These are phyloP conservation scores for Candida pseudoviswanathii DNA, from an alignment of 1,139 yeast species.

Conservation along the genomic window DNA sequence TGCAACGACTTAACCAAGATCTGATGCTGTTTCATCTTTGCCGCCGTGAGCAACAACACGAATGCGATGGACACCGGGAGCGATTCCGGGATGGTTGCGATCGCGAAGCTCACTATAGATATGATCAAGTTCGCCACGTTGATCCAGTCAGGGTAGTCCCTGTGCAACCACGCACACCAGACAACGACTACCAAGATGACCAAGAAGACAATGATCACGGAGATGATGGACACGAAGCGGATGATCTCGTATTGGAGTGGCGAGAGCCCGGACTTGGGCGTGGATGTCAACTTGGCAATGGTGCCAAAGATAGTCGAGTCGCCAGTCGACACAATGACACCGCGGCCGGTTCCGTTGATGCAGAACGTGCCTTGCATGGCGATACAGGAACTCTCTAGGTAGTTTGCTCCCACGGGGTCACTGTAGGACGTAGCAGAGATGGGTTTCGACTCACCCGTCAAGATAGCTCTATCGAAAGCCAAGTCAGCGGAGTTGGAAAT, in stretches of 20 bases:
- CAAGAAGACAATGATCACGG: conserved; percentile 24
- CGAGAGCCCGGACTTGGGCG: conserved; percentile 31
- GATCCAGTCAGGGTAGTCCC: conserved; percentile 34
- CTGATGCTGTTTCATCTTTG: conserved; percentile 29
- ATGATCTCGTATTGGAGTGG: conserved; percentile 36
- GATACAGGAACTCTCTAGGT: conserved; percentile 44
- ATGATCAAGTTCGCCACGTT: conserved; percentile 34
- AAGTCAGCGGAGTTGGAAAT: conserved; percentile 27
- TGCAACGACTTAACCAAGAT: conserved; percentile 34
- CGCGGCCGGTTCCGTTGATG: conserved; percentile 32
- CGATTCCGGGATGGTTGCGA: conserved; percentile 40
- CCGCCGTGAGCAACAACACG: conserved; percentile 34
- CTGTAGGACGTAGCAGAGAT: conserved; percentile 22
- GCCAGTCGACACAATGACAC: conserved; percentile 35
- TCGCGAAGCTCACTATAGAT: conserved; percentile 35
- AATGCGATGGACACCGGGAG: conserved; percentile 39
- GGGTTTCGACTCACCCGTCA: conserved; percentile 39
- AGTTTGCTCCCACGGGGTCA: conserved; percentile 33
- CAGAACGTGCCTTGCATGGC: conserved; percentile 50
- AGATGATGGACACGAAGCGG: conserved; percentile 28
- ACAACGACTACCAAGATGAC: conserved; percentile 30
- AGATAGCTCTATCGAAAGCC: conserved; percentile 36
- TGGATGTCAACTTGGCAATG: conserved; percentile 34
- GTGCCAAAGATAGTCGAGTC: conserved; percentile 36
- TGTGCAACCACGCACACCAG: conserved; percentile 50